Percentiles rank a stretch among this genome's conserved stretches.
Conservation (phyloP, 2,329 filamentous ascomycete genomes). For the Penicillium sp. region DNA sequence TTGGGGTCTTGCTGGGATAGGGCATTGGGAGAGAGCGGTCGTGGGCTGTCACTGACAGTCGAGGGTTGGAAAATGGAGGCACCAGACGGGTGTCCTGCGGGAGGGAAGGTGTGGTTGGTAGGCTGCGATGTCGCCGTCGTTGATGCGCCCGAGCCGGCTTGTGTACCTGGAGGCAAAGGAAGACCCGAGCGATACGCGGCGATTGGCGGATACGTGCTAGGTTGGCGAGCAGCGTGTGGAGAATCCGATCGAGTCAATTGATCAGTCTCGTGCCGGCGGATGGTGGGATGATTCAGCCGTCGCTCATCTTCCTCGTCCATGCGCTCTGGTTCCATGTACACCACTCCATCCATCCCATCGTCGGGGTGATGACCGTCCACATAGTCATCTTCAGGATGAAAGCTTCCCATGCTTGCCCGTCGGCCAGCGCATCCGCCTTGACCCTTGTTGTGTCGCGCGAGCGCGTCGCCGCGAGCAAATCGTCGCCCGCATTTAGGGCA, state of each 20-base stretch:
- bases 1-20: conserved; percentile 42
- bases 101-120: conserved; percentile 43
- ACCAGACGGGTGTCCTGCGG: conserved; percentile 44
- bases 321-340: conserved; percentile 57
- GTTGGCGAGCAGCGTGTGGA: conserved; percentile 67
- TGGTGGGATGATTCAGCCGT: conserved; percentile 63
- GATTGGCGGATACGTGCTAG: conserved; percentile 76
- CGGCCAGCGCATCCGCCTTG: conserved; percentile 93
- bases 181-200: conserved; percentile 60
- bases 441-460: conserved; percentile 93
- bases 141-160: conserved; percentile 58
- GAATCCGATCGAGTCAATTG: conserved; percentile 47
- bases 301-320: conserved; percentile 55
- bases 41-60: conserved; percentile 82
- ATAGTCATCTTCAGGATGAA: conserved; percentile 75
- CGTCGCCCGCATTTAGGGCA: conserved; percentile 93
- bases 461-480: conserved; percentile 91
- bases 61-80: conserved; percentile 69
- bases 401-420: conserved; percentile 80
- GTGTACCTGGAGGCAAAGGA: conserved; percentile 61
- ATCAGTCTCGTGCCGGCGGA: conserved; percentile 70
- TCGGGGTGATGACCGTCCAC: conserved; percentile 50
- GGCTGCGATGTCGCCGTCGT: conserved; percentile 51
- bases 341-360: conserved; percentile 65
- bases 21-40: conserved; percentile 64